Conservation (phyloP, 2,329 filamentous ascomycete species). For the Plectosphaerella plurivora region DNA sequence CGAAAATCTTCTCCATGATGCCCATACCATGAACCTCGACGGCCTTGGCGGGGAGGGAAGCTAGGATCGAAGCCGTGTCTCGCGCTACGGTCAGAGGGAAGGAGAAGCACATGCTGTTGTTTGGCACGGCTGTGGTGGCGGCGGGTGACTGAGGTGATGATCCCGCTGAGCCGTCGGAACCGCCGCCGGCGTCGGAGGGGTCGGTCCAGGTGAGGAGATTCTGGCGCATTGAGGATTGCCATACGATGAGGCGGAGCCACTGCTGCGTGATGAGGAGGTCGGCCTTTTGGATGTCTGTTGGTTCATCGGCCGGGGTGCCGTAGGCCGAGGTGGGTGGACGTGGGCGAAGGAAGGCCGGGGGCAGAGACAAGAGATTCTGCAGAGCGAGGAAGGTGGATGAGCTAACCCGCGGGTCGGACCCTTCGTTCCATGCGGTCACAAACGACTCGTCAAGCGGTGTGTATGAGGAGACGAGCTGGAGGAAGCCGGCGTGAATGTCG, state of each 20-base stretch:
- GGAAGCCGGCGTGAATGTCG: constrained; percentile 52
- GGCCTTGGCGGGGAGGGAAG: constrained; percentile 31
- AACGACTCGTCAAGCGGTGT: constrained; percentile 60
- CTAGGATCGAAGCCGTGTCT: constrained; percentile 44
- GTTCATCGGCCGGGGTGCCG: constrained; percentile 32
- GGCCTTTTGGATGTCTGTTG: constrained; percentile 62
- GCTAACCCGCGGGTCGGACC: constrained; percentile 30
- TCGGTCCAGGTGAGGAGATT: constrained; percentile 52
- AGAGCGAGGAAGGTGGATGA: constrained; percentile 27
- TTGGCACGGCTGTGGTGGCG: constrained; percentile 44
- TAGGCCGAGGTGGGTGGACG: constrained; percentile 15
- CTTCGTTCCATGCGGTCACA: constrained; percentile 60
- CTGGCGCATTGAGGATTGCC: constrained; percentile 65
- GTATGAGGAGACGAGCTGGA: constrained; percentile 57
- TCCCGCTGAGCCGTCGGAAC: not conserved
- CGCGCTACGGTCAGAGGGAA: constrained; percentile 59
- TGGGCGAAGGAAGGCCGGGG: constrained; percentile 23
- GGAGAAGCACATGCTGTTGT: constrained; percentile 57
- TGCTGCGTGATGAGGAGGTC: constrained; percentile 67
- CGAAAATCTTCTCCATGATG: constrained; percentile 46
- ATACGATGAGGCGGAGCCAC: constrained; percentile 68
- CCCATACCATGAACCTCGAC: constrained; percentile 45
- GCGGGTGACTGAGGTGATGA: constrained; percentile 17
- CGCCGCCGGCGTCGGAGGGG: constrained; percentile 8
- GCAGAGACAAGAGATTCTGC: constrained; percentile 26